A percentile compares a stretch with the other conserved stretches of the same genome.
These are phyloP conservation scores for Colletotrichum orchidophilum DNA, from an alignment of 2,329 filamentous ascomycete genomes.

Conservation along the genomic window DNA sequence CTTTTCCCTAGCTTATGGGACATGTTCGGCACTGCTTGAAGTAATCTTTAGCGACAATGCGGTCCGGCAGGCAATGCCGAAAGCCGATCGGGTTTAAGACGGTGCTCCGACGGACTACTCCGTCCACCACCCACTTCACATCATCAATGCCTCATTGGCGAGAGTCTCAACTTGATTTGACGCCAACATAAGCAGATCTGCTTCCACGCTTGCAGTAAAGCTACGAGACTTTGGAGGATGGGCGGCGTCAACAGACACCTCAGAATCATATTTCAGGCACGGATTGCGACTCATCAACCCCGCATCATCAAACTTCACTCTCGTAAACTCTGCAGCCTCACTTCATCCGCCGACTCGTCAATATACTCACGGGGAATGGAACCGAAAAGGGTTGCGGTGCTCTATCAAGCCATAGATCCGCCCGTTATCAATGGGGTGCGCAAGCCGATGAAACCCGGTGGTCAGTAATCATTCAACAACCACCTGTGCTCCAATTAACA, in stretches of 20 bases:
- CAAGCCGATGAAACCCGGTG: constrained; percentile 60
- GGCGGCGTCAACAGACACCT: too few relatives aligned
- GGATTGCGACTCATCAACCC: neutral
- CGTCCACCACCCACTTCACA: neutral
- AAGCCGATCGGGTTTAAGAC: neutral
- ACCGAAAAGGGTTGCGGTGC: constrained; percentile 47
- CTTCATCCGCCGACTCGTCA: neutral
- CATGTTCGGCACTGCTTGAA: constrained; percentile 17
- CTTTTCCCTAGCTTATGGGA: constrained; percentile 32
- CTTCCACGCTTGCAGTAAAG: too few relatives aligned
- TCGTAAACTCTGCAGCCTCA: neutral
- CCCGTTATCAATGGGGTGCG: constrained; percentile 56
- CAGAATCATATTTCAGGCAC: too few relatives aligned
- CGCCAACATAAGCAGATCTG: neutral
- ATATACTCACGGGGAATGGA: too few relatives aligned
- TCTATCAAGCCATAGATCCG: constrained; percentile 57
- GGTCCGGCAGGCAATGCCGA: neutral
- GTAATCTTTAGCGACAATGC: neutral
- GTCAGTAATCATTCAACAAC: constrained; percentile 35
- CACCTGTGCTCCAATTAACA: neutral
- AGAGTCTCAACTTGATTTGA: neutral
- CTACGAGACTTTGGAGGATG: neutral
- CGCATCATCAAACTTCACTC: too few relatives aligned
- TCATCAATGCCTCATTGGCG: neutral
- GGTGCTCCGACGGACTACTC: constrained; percentile 3